Evolutionary conservation across 164 flowering plant genomes (phyloP), one percentile per base, ranked within the genome.

Genomic region (Chimonanthus salicifolius): DNA sequence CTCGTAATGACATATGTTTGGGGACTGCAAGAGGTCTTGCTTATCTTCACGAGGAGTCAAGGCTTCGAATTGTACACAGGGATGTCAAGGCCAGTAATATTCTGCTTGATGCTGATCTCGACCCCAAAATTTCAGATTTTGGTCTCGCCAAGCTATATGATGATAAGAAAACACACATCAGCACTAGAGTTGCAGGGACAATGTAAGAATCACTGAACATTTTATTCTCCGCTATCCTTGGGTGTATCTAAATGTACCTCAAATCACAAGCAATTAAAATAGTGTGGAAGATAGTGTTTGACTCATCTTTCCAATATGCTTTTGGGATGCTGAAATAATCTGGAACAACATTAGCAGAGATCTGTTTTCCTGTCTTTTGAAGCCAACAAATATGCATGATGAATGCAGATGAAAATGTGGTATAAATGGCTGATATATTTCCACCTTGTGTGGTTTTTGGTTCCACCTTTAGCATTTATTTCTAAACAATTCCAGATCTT

Each of bases 121-220:
- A 20, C 13, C 79, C 87, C 10, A 84, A 84, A 64, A 78, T 84
- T 47, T 80, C 87, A 13, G 87, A 84, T 74, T 84, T 84, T 73
- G 87, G 85, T 62, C 65, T 84, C 63, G 87, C 87, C 63, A 84
- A 84, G 79, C 81, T 84, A 18, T 80, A 80, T 54, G 85, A 83
- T 58, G 75, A 79, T 64, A 74, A 72, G 67, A 58, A 75, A 62
- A 82, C 87, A 5, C 87, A 84, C 74, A 72, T 84, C 20, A 84
- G 81, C 77, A 84, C 87, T 1, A 74, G 83, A 21, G 82, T 84
- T 67, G 87, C 87, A 7, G 87, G 85, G 7, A 84, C 87, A 8
- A 54, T 77, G 87, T 84, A 77, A 79, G 76, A 33, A 43, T 50
- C 54, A 8, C 47, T 43, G 0, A 20, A 15, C 13, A 13, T n/a